Evolutionary conservation across 2,329 filamentous ascomycete species (phyloP).

Genomic region (Aspergillus sp.): DNA sequence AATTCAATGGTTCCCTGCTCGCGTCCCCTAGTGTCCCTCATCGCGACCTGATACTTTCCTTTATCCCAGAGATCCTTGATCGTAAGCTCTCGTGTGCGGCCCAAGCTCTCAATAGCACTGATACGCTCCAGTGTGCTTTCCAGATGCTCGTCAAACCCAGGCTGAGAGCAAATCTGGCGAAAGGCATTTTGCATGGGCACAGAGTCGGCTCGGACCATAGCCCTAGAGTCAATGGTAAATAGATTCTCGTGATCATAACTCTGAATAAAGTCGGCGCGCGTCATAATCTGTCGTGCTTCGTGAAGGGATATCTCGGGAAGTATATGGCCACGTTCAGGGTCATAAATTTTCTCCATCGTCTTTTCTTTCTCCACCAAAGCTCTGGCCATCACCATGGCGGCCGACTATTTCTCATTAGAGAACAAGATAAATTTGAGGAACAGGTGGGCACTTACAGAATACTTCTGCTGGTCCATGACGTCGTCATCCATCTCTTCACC

Average conservation of each 20-base stretch:
- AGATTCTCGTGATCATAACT: slow-evolving; percentile 91
- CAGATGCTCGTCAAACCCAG: slow-evolving; percentile 80
- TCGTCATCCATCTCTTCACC: slow-evolving; percentile 87
- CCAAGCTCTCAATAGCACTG: slow-evolving; percentile 87
- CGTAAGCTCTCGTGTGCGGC: slow-evolving; percentile 90
- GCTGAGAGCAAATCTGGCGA: slow-evolving; percentile 74
- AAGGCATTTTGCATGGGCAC: slow-evolving; percentile 97
- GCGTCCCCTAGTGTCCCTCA: slow-evolving; percentile 52
- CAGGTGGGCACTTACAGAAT: slow-evolving; percentile 66
- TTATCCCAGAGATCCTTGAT: slow-evolving; percentile 91
- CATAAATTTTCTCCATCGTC: slow-evolving; percentile 65
- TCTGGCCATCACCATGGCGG: slow-evolving; percentile 89
- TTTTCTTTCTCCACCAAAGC: slow-evolving; percentile 85
- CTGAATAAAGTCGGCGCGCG: slow-evolving; percentile 90
- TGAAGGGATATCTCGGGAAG: slow-evolving; percentile 82
- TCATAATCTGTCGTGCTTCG: slow-evolving; percentile 89
- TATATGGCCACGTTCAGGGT: slow-evolving; percentile 70
- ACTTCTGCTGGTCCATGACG: slow-evolving; percentile 98
- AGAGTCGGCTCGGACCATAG: slow-evolving; percentile 86
- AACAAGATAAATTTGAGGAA: background rate
- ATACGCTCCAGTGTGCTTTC: slow-evolving; percentile 85
- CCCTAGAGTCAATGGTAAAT: slow-evolving; percentile 87
- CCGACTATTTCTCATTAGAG: slow-evolving; percentile 60
- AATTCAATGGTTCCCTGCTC: slow-evolving; percentile 55
- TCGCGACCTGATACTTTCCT: slow-evolving; percentile 73